Conservation (phyloP, 176 grass and related monocot genomes). For the Sorghum bicolor region DNA sequence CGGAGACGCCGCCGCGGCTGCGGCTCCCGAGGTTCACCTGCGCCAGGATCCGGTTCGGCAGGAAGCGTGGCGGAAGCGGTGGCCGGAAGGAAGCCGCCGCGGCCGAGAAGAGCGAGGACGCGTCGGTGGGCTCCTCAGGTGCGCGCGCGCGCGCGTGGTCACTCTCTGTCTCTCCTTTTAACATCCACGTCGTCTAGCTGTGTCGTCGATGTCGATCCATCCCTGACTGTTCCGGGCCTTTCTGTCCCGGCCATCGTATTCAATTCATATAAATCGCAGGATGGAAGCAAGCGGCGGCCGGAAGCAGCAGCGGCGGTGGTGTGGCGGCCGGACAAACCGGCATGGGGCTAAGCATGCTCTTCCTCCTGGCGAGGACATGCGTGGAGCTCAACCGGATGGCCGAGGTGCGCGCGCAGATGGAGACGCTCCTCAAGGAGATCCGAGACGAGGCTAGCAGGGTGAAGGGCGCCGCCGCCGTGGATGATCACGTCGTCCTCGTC, state of each 20-base stretch:
- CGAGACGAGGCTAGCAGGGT: constrained; percentile 21
- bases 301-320: neutral
- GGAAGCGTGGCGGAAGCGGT: neutral
- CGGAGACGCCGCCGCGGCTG: constrained; percentile 21
- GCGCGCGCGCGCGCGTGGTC: neutral
- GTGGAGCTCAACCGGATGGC: constrained; percentile 60
- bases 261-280: neutral
- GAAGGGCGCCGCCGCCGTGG: neutral
- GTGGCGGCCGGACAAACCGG: constrained; percentile 5
- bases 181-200: neutral
- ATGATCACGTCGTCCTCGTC: neutral
- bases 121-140: neutral
- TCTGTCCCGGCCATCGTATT: neutral
- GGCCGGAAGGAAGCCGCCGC: neutral
- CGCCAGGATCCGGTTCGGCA: constrained; percentile 25
- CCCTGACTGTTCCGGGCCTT: neutral
- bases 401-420: constrained; percentile 61
- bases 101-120: constrained; percentile 6
- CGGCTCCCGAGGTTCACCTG: constrained; percentile 42
- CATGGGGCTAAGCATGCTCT: constrained; percentile 42
- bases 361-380: constrained; percentile 40
- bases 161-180: neutral
- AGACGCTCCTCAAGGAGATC: constrained; percentile 45
- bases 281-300: neutral
- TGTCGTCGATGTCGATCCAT: neutral